Conservation (phyloP, 495 filamentous ascomycete genomes). For the Sordaria brevicollis region DNA sequence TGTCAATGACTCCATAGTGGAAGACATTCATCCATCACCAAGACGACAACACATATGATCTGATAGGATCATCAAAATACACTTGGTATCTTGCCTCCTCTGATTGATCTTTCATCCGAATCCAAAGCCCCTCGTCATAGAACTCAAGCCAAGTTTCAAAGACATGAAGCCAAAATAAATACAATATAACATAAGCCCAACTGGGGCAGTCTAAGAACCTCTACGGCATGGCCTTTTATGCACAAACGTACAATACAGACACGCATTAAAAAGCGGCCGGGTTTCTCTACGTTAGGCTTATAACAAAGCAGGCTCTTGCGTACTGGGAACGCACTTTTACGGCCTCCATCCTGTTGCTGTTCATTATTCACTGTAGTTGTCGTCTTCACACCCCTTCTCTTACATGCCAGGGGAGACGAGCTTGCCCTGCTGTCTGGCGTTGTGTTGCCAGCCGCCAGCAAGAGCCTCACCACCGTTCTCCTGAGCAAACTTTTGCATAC, state of each 20-base stretch:
- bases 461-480: conserved; percentile 57
- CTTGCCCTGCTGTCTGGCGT: conserved; percentile 65
- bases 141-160: neutral
- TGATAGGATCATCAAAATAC: neutral
- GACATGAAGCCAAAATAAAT: neutral
- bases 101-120: neutral
- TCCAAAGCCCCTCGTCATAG: neutral
- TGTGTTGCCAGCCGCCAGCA: conserved; percentile 81
- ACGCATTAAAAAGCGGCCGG: neutral
- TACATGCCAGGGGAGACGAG: conserved; percentile 83
- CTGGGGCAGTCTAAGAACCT: neutral
- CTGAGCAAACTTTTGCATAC: conserved; percentile 68
- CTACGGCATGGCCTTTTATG: neutral
- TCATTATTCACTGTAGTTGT: neutral
- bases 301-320: neutral
- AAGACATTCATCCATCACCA: neutral
- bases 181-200: conserved; percentile 1
- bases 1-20: neutral
- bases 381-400: conserved; percentile 15
- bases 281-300: neutral
- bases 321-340: neutral
- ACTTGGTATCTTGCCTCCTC: neutral
- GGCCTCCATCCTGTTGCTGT: neutral
- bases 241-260: conserved; percentile 2
- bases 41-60: neutral